Base-by-base conservation (phyloP, 192 early-diverging fungal genomes). In the Endogone sp. region DNA sequence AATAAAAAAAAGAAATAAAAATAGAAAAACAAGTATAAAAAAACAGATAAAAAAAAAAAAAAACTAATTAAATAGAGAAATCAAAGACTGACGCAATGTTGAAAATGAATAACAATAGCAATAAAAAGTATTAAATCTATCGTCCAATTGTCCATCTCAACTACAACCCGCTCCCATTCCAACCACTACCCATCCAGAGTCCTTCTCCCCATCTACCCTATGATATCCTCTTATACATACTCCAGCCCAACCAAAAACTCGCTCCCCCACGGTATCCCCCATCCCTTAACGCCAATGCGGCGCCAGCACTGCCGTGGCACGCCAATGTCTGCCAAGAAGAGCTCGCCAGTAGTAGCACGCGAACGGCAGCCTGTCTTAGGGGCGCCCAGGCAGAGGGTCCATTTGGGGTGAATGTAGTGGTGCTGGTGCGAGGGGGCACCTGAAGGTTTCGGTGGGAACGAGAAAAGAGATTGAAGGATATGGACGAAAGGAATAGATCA, bases 241-340 rank as follows among this genome's bases (percentile, higher is more conserved):
- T 84, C 80, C 32, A 88, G 67, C 3, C 73, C 82, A 29, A 84
- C 71, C 26, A 88, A 71, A 68, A 84, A 88, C 56, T 88, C 83
- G 10, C 81, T 82, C 4, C 86, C 86, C 84, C 84, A 88, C 2
- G 86, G 86, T 73, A 86, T 62, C 8, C 69, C 79, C 78, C 78
- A 76, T 24, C 72, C 77, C 66, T 79, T 71, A 10, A 86, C 75
- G n/a, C 77, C 83, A 10, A 82, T 76, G 32, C 81, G 82, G 62
- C 86, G 82, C 78, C 88, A 91, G 23, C 86, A 80, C 3, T 77
- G 62, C 13, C 80, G 67, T 0, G 91, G 90, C 28, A 94, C 87
- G 2, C 91, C 91, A 28, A 93, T 80, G 71, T 94, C 93, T 8
- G 90, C 90, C 60, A 94, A 68, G 67, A 92, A 89, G 64, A 94